Base-by-base conservation (phyloP, 208 protist species). In the Crithidia brevicula region DNA sequence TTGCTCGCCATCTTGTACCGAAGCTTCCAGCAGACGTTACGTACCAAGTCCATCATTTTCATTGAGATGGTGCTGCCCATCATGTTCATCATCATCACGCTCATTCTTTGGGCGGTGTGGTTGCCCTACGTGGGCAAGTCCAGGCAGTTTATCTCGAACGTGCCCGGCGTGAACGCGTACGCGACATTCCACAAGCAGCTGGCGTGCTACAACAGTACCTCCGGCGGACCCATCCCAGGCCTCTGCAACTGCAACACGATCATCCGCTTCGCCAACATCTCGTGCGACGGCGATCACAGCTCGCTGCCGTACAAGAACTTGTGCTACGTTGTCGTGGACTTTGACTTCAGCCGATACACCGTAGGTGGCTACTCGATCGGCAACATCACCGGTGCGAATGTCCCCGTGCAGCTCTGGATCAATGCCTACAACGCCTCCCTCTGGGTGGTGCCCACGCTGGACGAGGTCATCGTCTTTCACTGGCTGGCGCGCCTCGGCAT, bases 401-500 rank as follows among this genome's bases (percentile, higher is more conserved):
- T 45, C 4, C 34, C 53, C 1, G 76, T 86, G 25, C 50, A 74
- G 53, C 18, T 52, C 28, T 80, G 74, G 74, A 22, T 75, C 23
- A 54, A 45, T 40, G 64, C 68, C 8, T 80, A 74, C 58, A 69
- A 70, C 27, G 23, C 56, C 7, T 53, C 36, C 15, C 27, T 82
- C 27, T 77, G 65, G 28, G 62, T 72, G n/a, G 51, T 77, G 36
- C 82, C 82, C 1, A 57, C 70, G 13, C 71, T 87, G 9, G 82
- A 87, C 47, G 65, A 77, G 43, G 57, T 87, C 61, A 83, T 87
- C 30, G 28, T 83, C 16, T 75, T 77, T 18, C 82, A 87, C 25
- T 81, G 79, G 77, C 53, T 87, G 4, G 82, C 82, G 7, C 72
- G 72, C 13, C 77, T 83, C 8, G 57, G 72, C 9, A 47, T 34